phyloP scores from a whole-genome alignment of 169 alveolate genomes.

The Cryptosporidium tyzzeri region DNA sequence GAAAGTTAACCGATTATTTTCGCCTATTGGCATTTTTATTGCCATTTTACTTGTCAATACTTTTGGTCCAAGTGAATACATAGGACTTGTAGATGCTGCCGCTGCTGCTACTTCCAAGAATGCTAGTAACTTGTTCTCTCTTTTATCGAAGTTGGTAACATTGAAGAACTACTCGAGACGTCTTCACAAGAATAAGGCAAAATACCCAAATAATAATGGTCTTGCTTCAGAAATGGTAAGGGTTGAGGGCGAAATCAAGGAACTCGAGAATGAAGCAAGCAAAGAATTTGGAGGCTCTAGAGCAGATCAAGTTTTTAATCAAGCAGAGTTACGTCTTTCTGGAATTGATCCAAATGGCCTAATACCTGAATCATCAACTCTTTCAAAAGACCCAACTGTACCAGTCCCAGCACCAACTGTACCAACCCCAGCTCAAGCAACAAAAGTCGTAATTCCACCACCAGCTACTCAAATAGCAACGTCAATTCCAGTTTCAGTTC shows the following conservation, averaged over 20 bases:
- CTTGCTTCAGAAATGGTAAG: neutral
- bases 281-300: neutral
- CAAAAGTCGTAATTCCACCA: too few relatives aligned
- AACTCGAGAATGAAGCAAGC: neutral
- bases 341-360: neutral
- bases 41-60: neutral
- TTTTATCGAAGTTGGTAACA: neutral
- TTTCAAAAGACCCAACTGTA: too few relatives aligned
- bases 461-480: too few relatives aligned
- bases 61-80: neutral
- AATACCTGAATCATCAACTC: too few relatives aligned
- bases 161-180: neutral
- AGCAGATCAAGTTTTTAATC: neutral
- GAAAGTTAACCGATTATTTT: constrained; percentile 4
- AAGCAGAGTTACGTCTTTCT: neutral
- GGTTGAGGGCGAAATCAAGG: neutral
- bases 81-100: neutral
- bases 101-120: neutral
- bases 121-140: too few relatives aligned
- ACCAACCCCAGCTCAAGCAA: too few relatives aligned
- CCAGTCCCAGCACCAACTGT: too few relatives aligned
- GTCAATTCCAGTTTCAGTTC: too few relatives aligned
- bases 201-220: neutral
- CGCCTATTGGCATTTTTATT: constrained; percentile 7
- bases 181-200: neutral